Conservation (phyloP, 768 basidiomycete genomes). For the Leccinum variicolor region DNA sequence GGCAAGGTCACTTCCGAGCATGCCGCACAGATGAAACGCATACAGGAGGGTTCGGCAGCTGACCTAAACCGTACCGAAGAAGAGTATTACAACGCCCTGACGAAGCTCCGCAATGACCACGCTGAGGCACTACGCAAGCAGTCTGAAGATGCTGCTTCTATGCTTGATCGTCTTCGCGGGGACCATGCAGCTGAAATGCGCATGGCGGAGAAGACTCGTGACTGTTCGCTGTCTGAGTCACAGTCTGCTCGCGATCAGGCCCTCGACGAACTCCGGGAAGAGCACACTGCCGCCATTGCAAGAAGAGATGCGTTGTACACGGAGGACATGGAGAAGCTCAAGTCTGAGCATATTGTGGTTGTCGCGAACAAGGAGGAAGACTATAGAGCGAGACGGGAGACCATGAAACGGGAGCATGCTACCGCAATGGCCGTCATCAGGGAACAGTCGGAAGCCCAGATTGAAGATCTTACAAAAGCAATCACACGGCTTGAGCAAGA, state of each 20-base stretch:
- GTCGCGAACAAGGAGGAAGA: slow-evolving; percentile 60
- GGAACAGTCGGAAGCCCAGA: slow-evolving; percentile 40
- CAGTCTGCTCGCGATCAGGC: slow-evolving; percentile 61
- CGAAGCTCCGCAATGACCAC: slow-evolving; percentile 73
- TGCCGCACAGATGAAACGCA: slow-evolving; percentile 51
- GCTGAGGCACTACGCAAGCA: slow-evolving; percentile 60
- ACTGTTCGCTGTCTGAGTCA: slow-evolving; percentile 73
- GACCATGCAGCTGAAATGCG: slow-evolving; percentile 75
- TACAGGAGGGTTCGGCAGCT: slow-evolving; percentile 55
- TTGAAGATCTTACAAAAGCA: slow-evolving; percentile 60
- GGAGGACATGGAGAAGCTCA: slow-evolving; percentile 64
- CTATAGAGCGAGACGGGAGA: slow-evolving; percentile 38
- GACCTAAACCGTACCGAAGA: slow-evolving; percentile 69
- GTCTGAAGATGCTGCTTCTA: slow-evolving; percentile 54
- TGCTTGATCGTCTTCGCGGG: slow-evolving; percentile 67
- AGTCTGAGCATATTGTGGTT: slow-evolving; percentile 56
- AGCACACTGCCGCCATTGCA: slow-evolving; percentile 62
- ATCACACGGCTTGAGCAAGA: slow-evolving; percentile 49
- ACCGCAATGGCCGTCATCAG: slow-evolving; percentile 28
- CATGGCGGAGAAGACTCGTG: slow-evolving; percentile 69
- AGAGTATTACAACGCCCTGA: slow-evolving; percentile 78
- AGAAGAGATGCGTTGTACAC: slow-evolving; percentile 63
- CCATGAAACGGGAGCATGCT: slow-evolving; percentile 35
- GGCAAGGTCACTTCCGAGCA: slow-evolving; percentile 52
- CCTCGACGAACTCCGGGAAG: slow-evolving; percentile 66